phyloP scores from a whole-genome alignment of 345 rosid genomes.

The Eucalyptus tenuipes region DNA sequence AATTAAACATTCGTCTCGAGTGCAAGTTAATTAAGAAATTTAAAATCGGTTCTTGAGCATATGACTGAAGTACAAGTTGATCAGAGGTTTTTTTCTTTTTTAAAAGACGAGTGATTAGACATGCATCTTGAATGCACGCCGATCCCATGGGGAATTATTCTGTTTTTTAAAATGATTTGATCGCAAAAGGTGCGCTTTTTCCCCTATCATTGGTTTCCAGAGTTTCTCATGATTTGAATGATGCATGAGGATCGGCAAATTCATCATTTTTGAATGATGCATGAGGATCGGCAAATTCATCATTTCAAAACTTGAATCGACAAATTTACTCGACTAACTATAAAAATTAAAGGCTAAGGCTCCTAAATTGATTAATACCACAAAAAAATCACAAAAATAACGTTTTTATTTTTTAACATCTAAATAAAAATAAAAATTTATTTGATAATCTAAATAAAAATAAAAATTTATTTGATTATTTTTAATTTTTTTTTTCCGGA shows the following conservation, averaged over 20 bases:
- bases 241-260: neutral
- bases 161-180: neutral
- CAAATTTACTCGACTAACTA: no score
- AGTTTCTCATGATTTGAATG: neutral
- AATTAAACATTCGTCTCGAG: neutral
- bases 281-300: neutral
- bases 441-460: no score
- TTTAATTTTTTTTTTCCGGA: fast-evolving
- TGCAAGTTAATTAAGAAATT: neutral
- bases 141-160: neutral
- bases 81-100: fast-evolving
- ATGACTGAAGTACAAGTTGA: neutral
- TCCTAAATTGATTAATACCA: no score
- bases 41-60: neutral
- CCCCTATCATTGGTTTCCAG: neutral
- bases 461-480: fast-evolving
- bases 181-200: neutral
- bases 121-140: neutral
- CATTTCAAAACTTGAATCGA: neutral
- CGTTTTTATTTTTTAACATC: fast-evolving
- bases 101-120: fast-evolving
- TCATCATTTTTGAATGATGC: neutral
- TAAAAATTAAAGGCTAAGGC: neutral
- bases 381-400: no score
- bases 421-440: no score